Base-by-base conservation (phyloP, 1,284 basidiomycete species). In the Cutaneotrichosporon cutaneum region DNA sequence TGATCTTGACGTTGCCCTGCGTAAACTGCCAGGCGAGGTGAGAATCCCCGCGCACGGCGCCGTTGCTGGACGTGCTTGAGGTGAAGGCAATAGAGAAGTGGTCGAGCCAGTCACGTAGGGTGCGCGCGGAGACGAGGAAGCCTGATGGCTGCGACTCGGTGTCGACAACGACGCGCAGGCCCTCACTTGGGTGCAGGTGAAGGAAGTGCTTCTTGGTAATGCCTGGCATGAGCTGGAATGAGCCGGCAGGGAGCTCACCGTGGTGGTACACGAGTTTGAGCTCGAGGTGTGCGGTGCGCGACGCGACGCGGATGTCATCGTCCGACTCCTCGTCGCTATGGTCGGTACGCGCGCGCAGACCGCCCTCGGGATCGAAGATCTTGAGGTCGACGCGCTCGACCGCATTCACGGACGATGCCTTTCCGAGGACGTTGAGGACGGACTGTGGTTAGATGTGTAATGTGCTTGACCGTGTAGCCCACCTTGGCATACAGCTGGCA, bases 21-120 rank as follows among this genome's bases (percentile, higher is more conserved):
- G 68, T 63, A 57, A 79, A 79, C 64, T 74, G 70, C 79, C 79
- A 80, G 0, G 76, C 74, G 9, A 80, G 70, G 58, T 78, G 75
- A 56, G 72, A 74, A 32, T 74, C 70, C 21, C 67, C 63, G 36
- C 65, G 51, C 32, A 63, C 35, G 4, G 55, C 14, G 22, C 60
- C 56, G 45, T 59, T 62, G 47, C 56, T 62, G 5, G 48, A 33
- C 8, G 59, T 44, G 7, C 61, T 45, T 11, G 58, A 60, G 2
- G 53, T 54, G 1, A 71, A 68, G 0, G 72, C 61, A 18, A 76
- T 66, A 30, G 71, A 65, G 50, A 80, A 80, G 63, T 80, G 77
- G 22, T 80, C 77, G 9, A 79, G 69, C 76, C 76, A 77, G 54
- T 78, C 76, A 48, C 72, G 68, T 11, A 80, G 66, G 3, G 71